Conservation (phyloP, 2,329 filamentous ascomycete species). For the Talaromyces sp. region DNA sequence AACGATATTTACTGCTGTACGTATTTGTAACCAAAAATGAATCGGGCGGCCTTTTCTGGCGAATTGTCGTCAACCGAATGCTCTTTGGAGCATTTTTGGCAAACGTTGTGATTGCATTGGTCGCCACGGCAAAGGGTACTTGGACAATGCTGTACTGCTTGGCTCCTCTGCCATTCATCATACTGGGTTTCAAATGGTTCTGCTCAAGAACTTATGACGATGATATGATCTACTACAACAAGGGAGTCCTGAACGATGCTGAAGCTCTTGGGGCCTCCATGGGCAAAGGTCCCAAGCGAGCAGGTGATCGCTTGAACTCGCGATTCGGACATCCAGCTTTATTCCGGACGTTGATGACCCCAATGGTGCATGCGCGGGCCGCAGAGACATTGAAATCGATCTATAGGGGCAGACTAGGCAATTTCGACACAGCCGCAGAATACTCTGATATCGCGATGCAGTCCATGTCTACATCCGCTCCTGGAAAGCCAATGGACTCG, state of each 20-base stretch:
- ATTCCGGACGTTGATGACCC: slow-evolving; percentile 84
- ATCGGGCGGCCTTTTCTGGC: slow-evolving; percentile 91
- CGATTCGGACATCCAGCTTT: slow-evolving; percentile 86
- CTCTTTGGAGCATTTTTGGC: slow-evolving; percentile 77
- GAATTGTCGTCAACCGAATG: slow-evolving; percentile 87
- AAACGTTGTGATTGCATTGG: slow-evolving; percentile 74
- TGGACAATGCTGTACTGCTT: slow-evolving; percentile 66
- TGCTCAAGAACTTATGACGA: slow-evolving; percentile 74
- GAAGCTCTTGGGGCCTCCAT: slow-evolving; percentile 41
- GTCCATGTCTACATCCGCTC: slow-evolving; percentile 64
- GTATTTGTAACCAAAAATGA: slow-evolving; percentile 97
- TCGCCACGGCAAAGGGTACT: slow-evolving; percentile 69
- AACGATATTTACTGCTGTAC: slow-evolving; percentile 93
- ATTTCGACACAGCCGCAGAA: slow-evolving; percentile 40
- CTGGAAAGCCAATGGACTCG: slow-evolving; percentile 54
- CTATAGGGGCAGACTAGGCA: slow-evolving; percentile 75
- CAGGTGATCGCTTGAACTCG: slow-evolving; percentile 66
- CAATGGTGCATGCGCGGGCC: slow-evolving; percentile 91
- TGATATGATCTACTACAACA: slow-evolving; percentile 77
- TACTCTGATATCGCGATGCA: slow-evolving; percentile 80
- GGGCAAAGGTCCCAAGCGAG: slow-evolving; percentile 40
- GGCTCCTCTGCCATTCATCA: slow-evolving; percentile 72
- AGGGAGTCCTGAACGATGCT: slow-evolving; percentile 56
- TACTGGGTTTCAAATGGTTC: slow-evolving; percentile 83
- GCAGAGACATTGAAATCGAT: slow-evolving; percentile 82